phyloP scores from a whole-genome alignment of 225 moss, liverwort and hornwort species.

The Takakia lepidozioides region DNA sequence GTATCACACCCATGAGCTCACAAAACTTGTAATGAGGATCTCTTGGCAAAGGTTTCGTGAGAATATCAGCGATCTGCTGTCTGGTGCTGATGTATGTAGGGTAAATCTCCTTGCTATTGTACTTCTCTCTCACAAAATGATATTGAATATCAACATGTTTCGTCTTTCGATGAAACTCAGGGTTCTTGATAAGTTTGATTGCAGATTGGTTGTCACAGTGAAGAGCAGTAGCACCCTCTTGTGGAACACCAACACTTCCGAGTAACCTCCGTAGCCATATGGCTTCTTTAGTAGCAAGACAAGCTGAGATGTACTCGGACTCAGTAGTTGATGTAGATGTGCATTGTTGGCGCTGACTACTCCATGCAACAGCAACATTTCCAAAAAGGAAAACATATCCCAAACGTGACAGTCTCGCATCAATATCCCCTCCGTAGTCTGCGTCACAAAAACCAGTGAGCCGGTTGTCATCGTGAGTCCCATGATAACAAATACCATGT shows the following conservation, averaged over 20 bases:
- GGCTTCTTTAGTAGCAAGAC: slow-evolving; percentile 1
- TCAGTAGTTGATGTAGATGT: slow-evolving; percentile 1
- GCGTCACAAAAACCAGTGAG: slow-evolving; percentile 1
- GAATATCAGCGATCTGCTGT: neutral
- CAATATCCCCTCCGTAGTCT: slow-evolving; percentile 4
- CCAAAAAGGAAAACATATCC: slow-evolving; percentile 3
- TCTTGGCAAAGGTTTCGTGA: slow-evolving; percentile 1
- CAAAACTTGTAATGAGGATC: too few relatives aligned
- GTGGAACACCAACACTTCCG: neutral
- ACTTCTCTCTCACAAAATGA: neutral
- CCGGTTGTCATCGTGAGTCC: neutral
- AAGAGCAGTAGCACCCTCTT: neutral
- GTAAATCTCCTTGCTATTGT: neutral
- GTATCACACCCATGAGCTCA: too few relatives aligned
- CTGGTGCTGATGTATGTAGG: neutral
- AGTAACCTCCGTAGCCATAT: slow-evolving; percentile 6
- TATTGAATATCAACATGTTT: slow-evolving; percentile 2
- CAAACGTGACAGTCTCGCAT: slow-evolving; percentile 1
- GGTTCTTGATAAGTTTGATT: slow-evolving; percentile 6
- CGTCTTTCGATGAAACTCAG: neutral
- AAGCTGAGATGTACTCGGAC: slow-evolving; percentile 3
- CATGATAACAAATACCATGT: neutral
- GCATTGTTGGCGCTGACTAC: slow-evolving; percentile 3
- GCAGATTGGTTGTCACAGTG: slow-evolving; percentile 3
- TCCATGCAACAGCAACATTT: slow-evolving; percentile 3